These are phyloP conservation scores for Aaosphaeria arxii DNA, from an alignment of 2,329 filamentous ascomycete species.

Conservation along the genomic window DNA sequence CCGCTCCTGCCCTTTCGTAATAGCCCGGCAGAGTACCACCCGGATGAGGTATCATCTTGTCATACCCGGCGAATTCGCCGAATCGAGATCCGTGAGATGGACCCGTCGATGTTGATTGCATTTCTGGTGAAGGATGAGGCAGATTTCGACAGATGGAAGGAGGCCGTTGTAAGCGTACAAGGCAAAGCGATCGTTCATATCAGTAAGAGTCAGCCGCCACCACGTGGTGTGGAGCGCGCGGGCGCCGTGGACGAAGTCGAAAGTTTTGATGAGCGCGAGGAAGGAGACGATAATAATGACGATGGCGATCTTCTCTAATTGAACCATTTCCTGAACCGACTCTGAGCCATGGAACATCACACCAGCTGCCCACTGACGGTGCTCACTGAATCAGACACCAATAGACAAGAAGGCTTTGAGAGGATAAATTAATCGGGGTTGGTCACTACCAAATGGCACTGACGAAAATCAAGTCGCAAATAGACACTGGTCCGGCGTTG, in stretches of 20 bases:
- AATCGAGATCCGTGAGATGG: conserved; percentile 87
- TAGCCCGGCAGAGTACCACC: conserved; percentile 57
- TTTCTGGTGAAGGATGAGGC: conserved; percentile 80
- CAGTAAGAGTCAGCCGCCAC: conserved; percentile 63
- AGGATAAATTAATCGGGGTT: no score
- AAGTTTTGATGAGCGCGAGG: conserved; percentile 71
- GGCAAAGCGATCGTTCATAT: conserved; percentile 81
- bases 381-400: no score
- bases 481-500: no score
- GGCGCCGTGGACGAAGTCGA: conserved; percentile 88
- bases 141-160: conserved; percentile 83
- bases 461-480: no score
- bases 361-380: no score
- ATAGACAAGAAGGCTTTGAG: no score
- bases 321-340: no score
- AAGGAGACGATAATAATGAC: conserved; percentile 26
- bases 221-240: conserved; percentile 56
- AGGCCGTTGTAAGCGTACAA: conserved; percentile 68
- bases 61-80: conserved; percentile 83
- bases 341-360: no score
- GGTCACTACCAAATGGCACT: no score
- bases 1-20: conserved; percentile 66
- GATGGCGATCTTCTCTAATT: background rate
- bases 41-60: conserved; percentile 75
- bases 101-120: conserved; percentile 95